Evolutionary conservation across 2,329 filamentous ascomycete species (phyloP).

Genomic region (Didymella keratinophila): DNA sequence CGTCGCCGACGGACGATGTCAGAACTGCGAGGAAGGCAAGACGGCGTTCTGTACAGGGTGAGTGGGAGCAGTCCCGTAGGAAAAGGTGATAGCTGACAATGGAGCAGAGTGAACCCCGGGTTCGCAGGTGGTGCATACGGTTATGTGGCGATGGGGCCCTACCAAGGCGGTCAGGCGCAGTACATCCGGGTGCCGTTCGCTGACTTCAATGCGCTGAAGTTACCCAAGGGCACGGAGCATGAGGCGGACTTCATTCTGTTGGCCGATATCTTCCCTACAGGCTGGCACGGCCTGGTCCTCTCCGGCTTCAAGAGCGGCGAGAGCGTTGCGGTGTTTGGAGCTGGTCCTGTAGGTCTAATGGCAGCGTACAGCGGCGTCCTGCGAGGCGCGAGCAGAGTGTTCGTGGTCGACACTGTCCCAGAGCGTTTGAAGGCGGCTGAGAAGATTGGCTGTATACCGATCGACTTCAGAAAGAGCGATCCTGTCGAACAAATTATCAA

Average conservation of each 20-base stretch:
- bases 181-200: slow-evolving; percentile 71
- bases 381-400: slow-evolving; percentile 68
- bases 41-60: slow-evolving; percentile 71
- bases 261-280: slow-evolving; percentile 60
- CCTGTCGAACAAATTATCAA: slow-evolving; percentile 68
- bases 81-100: not conserved
- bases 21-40: slow-evolving; percentile 69
- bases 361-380: slow-evolving; percentile 69
- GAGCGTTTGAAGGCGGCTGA: slow-evolving; percentile 66
- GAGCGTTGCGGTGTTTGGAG: slow-evolving; percentile 70
- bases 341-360: slow-evolving; percentile 70
- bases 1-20: slow-evolving; percentile 59
- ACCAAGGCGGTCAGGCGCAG: slow-evolving; percentile 67
- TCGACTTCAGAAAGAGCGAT: slow-evolving; percentile 68
- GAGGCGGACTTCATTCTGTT: slow-evolving; percentile 67
- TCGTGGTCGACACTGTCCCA: slow-evolving; percentile 68
- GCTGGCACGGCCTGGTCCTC: slow-evolving; percentile 65
- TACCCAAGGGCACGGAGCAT: slow-evolving; percentile 67
- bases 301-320: slow-evolving; percentile 69
- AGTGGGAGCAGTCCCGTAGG: not conserved
- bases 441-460: slow-evolving; percentile 68
- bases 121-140: slow-evolving; percentile 68
- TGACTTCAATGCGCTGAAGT: slow-evolving; percentile 70
- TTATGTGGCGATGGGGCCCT: slow-evolving; percentile 68
- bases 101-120: slow-evolving; percentile 60